Base-by-base conservation (phyloP, 345 rosid genomes). In the Pseudoturritis turrita region DNA sequence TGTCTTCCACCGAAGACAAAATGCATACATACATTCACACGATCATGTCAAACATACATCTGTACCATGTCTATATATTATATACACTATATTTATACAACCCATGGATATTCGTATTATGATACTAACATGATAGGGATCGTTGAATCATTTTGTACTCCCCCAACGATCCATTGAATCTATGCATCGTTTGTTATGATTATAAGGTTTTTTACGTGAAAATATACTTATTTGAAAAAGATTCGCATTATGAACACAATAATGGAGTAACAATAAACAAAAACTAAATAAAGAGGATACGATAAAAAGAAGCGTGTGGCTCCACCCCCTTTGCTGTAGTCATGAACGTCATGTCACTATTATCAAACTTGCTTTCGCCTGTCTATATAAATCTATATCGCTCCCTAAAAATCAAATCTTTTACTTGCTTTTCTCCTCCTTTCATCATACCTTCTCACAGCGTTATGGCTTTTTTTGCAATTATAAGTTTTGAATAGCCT, bases 241-340 rank as follows among this genome's bases (percentile, higher is more conserved):
- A 73, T 35, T 45, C 65, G 41, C 64, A 64, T 54, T 13, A 64
- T 45, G 64, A 64, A 45, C 21, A 57, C 29, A 46, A 65, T 65
- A 73, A 36, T 65, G 58, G 65, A 56, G 58, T 45, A 19, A 10
- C 63, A 43, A 53, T 26, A 31, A 62, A 52, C 54, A 43, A 62
- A 63, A 61, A 19, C 13, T 3, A 56, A 49, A 41, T 4, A 41
- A 62, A 44, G 56, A 45, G 47, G n/a, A 65, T 14, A 39, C 59
- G 41, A 46, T 36, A 18, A 64, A 23, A 73, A 73, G n/a, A 37
- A 65, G 28, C 50, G 0, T 10, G 66, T 49, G 77, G 77, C 67
- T 74, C 77, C 65, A 64, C 72, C 15, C 56, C 53, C 53, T 65
- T 65, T 47, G 35, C 60, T 37, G 39, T 28, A 13, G 77, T 65